Evolutionary conservation across 805 yeast genomes (phyloP).

Genomic region (Barnettozyma populi): DNA sequence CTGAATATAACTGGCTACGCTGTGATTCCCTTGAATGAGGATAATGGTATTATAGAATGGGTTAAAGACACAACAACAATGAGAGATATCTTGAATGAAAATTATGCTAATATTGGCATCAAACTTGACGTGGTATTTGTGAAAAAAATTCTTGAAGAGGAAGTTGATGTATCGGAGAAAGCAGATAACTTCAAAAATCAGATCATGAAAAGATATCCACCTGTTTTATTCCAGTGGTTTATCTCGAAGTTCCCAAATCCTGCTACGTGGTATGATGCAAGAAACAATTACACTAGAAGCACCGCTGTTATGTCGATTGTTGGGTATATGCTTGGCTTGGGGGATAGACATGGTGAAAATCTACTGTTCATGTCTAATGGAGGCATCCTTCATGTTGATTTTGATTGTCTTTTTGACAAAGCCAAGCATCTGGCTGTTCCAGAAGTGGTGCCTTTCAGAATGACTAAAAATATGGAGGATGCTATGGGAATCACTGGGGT

Average conservation of each 20-base stretch:
- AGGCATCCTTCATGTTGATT: conserved; percentile 85
- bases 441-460: conserved; percentile 89
- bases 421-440: conserved; percentile 70
- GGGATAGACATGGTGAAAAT: conserved; percentile 96
- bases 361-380: conserved; percentile 75
- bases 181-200: conserved; percentile 31
- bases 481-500: conserved; percentile 85
- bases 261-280: conserved; percentile 73
- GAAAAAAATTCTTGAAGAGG: conserved; percentile 25
- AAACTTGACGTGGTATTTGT: conserved; percentile 23
- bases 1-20: conserved; percentile 76
- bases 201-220: conserved; percentile 39
- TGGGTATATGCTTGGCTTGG: conserved; percentile 89
- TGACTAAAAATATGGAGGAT: conserved; percentile 83
- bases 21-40: conserved; percentile 82
- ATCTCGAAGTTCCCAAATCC: conserved; percentile 88
- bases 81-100: conserved; percentile 49
- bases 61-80: conserved; percentile 72
- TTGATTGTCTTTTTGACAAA: conserved; percentile 93
- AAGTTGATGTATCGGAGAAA: conserved; percentile 27
- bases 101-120: conserved; percentile 38
- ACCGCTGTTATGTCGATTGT: conserved; percentile 97
- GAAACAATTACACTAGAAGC: conserved; percentile 70
- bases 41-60: conserved; percentile 88
- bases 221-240: conserved; percentile 84